Conservation (phyloP, 306 rosid genomes). For the Oemleria cerasiformis region DNA sequence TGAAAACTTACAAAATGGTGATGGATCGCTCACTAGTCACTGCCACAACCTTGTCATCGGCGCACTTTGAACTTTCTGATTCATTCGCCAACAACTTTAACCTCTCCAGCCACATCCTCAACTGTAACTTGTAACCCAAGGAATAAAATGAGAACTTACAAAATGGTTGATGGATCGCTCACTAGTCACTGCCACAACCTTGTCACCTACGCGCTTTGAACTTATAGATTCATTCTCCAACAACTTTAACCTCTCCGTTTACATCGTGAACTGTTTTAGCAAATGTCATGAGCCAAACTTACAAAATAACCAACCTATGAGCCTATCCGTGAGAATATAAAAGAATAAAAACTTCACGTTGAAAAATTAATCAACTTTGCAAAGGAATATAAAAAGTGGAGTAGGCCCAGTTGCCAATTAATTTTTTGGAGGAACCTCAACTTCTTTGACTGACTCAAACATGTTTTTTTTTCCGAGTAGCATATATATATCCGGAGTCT, state of each 20-base stretch:
- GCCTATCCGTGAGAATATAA: not conserved
- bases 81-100: slow-evolving; percentile 49
- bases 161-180: no score
- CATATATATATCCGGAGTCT: no score
- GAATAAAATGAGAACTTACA: slow-evolving; percentile 30
- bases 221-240: slow-evolving; percentile 51
- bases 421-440: no score
- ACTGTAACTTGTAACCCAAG: slow-evolving; percentile 26
- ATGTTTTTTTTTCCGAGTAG: no score
- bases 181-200: slow-evolving; percentile 50
- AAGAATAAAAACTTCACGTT: not conserved
- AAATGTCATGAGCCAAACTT: not conserved
- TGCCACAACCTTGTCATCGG: slow-evolving; percentile 59
- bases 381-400: not conserved
- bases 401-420: no score
- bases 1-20: slow-evolving; percentile 28
- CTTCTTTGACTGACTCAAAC: no score
- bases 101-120: slow-evolving; percentile 65
- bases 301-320: not conserved
- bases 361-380: not conserved
- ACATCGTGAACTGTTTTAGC: slow-evolving; percentile 36
- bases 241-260: slow-evolving; percentile 60
- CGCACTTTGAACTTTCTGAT: slow-evolving; percentile 38
- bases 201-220: slow-evolving; percentile 58
- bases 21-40: slow-evolving; percentile 8